Conservation (phyloP, 495 filamentous ascomycete species). For the Poronia punctata region DNA sequence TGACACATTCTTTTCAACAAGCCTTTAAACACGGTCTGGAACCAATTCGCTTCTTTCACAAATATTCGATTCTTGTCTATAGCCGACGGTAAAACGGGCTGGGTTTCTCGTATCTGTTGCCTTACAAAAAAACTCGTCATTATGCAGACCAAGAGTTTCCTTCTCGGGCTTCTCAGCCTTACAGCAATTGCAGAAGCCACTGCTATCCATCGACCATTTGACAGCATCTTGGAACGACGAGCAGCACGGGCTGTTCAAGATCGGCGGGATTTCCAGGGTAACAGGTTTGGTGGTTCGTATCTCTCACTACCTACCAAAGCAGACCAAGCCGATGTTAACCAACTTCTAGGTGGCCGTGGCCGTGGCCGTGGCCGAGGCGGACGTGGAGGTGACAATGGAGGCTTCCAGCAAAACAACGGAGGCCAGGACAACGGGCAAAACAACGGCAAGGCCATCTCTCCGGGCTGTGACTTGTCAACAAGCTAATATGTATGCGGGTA, state of each 20-base stretch:
- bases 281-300: conserved; percentile 1
- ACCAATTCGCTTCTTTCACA: conserved; percentile 40
- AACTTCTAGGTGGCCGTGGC: background rate
- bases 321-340: background rate
- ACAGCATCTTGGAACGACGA: conserved; percentile 21
- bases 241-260: conserved; percentile 8
- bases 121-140: conserved; percentile 8
- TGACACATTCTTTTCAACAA: conserved; percentile 32
- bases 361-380: conserved; percentile 2
- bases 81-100: conserved; percentile 13
- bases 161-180: conserved; percentile 36
- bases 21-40: conserved; percentile 41
- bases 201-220: conserved; percentile 30
- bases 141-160: conserved; percentile 42
- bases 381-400: conserved; percentile 7
- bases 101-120: no score
- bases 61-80: conserved; percentile 16
- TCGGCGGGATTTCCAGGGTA: conserved; percentile 10
- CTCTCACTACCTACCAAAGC: background rate
- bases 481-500: conserved; percentile 3
- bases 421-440: conserved; percentile 4
- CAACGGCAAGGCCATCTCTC: conserved; percentile 2
- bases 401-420: conserved; percentile 9
- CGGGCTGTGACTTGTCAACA: background rate
- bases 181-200: conserved; percentile 34